Base-by-base conservation (phyloP, 768 basidiomycete species). In the Filobasidium wieringae region DNA sequence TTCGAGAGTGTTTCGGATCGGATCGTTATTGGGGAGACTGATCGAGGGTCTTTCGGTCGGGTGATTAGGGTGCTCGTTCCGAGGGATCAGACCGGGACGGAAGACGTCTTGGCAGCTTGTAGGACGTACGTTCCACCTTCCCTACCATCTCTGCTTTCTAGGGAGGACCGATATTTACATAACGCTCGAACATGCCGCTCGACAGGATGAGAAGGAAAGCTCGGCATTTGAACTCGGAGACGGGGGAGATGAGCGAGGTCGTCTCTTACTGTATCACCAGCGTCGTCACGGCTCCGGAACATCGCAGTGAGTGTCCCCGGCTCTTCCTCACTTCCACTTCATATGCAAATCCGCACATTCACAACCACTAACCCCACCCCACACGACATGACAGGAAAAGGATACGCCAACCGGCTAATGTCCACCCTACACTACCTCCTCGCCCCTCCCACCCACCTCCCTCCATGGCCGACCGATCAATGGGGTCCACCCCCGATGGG, bases 401-500 rank as follows among this genome's bases (percentile, higher is more conserved):
- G 56, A 50, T 57, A 57, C 49, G 56, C 56, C 7, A 50, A 24
- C 1, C 56, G 41, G 24, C 47, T 57, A 6, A 33, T 57, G 27
- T 57, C 56, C 26, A 47, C 41, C 12, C 14, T 57, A 12, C 56
- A 57, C 49, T 51, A 57, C 36, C 34, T 50, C 17, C 30, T 57
- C 19, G 32, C 39, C 34, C 26, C 36, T 26, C 56, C 33, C 3
- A 26, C 34, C 12, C 15, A 34, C 12, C 36, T 57, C 7, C 56
- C 56, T n/a, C 47, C 56, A 34, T 57, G 36, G 27, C 56, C 56
- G 3, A 27, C 32, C 33, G 36, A 33, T 14, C 22, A 12, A 6
- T 36, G 31, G 33, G 33, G 47, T 37, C 19, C 56, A 24, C 34
- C 34, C 15, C 36, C 56, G 4, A 47, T 12, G 9, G 24, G 15